Conservation (phyloP, 768 basidiomycete species). For the Mycena floridula region DNA sequence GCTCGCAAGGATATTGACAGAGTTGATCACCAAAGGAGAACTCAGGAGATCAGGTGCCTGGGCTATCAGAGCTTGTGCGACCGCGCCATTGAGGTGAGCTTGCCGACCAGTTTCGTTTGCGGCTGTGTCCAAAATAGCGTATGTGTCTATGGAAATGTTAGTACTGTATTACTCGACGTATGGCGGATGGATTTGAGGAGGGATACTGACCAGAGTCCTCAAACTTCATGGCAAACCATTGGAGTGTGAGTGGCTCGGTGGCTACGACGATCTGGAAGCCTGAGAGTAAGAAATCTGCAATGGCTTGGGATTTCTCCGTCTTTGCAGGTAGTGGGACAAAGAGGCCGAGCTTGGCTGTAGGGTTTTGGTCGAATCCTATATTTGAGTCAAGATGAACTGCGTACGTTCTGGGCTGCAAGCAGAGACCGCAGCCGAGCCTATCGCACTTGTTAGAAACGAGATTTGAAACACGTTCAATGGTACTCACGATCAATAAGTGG, state of each 20-base stretch:
- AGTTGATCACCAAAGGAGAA: constrained; percentile 20
- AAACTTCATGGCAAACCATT: constrained; percentile 30
- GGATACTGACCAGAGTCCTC: too few relatives aligned
- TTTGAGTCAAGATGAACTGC: too few relatives aligned
- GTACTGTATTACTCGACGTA: constrained; percentile 15
- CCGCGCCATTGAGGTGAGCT: constrained; percentile 28
- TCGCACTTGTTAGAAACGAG: too few relatives aligned
- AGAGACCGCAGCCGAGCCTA: too few relatives aligned
- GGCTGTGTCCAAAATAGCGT: constrained; percentile 35
- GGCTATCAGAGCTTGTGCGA: constrained; percentile 26
- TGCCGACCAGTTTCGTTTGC: constrained; percentile 23
- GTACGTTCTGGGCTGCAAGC: too few relatives aligned
- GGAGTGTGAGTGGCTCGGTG: constrained; percentile 28
- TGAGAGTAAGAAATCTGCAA: constrained; percentile 22
- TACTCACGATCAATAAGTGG: too few relatives aligned
- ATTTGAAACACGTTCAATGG: too few relatives aligned
- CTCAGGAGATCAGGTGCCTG: constrained; percentile 24
- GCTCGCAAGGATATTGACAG: constrained; percentile 24
- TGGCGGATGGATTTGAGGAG: too few relatives aligned
- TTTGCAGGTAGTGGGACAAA: constrained; percentile 24
- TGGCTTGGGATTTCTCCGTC: constrained; percentile 14
- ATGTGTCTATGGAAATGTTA: constrained; percentile 12
- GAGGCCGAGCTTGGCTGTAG: constrained; percentile 16
- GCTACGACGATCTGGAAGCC: constrained; percentile 20
- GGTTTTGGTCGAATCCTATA: too few relatives aligned